Evolutionary conservation across 1,284 basidiomycete species (phyloP), one percentile per base, ranked within the genome.

Genomic region (Stereum hirsutum): DNA sequence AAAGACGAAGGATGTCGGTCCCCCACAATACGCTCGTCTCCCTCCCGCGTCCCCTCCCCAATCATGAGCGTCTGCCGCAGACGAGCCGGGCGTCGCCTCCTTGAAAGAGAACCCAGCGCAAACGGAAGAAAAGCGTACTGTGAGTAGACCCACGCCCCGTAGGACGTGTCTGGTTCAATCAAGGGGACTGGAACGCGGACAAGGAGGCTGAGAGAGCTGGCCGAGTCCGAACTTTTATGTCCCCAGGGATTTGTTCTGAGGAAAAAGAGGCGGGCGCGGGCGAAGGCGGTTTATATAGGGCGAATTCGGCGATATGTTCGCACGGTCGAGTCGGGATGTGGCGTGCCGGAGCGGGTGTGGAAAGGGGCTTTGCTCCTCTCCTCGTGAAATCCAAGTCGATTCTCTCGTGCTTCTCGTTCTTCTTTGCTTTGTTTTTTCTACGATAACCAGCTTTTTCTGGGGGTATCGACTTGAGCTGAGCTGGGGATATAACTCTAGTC

Each of bases 121-220:
- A 61, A 62, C 65, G 66, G 59, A 68, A 61, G 57, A 56, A 50
- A 52, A n/a, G 20, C 20, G 35, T 46, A 42, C 56, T 43, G 50
- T 56, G 49, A 52, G 57, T 57, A 53, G 59, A 52, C 63, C 56
- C 57, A 60, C 53, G 52, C 55, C 23, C n/a, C n/a, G 39, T 50
- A 51, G 46, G 46, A 59, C 62, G 61, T 65, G 62, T 64, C 46
- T n/a, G n/a, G 60, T 47, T 80, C 55, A 52, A 32, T 87, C 72
- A 86, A 69, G 85, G 73, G 76, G 81, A 88, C 85, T 82, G 84
- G 84, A 88, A 88, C 84, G 83, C 84, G 84, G 81, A 75, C 83
- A 75, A 76, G 82, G 76, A 85, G 74, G 74, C 78, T 79, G 74
- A 72, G 63, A n/a, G n/a, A 77, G 75, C 75, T 80, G 66, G 64